Evolutionary conservation across 768 basidiomycete genomes (phyloP).

Genomic region (Boletus tomentosulus): DNA sequence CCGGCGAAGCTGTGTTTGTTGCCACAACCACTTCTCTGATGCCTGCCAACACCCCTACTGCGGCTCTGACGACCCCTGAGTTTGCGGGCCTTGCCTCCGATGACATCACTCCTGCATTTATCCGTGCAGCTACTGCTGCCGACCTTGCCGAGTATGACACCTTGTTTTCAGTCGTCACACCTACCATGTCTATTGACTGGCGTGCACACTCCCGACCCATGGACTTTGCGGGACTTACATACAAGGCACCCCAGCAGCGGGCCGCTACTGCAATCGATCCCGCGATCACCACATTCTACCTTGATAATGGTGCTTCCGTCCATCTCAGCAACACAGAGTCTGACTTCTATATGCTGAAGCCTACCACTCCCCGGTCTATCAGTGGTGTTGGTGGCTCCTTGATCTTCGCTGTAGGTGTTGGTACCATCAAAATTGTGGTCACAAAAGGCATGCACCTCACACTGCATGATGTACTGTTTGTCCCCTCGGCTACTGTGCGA

Average conservation of each 20-base stretch:
- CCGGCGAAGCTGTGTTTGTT: no score
- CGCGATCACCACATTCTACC: neutral
- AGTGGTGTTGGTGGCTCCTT: slow-evolving; percentile 14
- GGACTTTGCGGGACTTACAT: neutral
- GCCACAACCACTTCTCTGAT: no score
- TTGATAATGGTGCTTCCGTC: slow-evolving; percentile 8
- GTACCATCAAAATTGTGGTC: slow-evolving; percentile 2
- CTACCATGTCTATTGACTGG: neutral
- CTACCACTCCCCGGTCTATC: slow-evolving; percentile 7
- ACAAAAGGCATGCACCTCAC: slow-evolving; percentile 6
- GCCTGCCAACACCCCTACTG: no score
- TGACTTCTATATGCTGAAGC: slow-evolving; percentile 12
- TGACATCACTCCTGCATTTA: no score
- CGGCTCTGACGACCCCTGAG: no score
- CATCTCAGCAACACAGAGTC: slow-evolving; percentile 10
- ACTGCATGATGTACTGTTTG: slow-evolving; percentile 14
- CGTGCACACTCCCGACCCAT: neutral
- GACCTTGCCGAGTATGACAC: no score
- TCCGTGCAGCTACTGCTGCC: no score
- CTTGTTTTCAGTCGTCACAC: no score
- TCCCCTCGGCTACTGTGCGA: no score
- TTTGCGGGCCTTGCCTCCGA: no score
- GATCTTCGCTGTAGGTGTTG: slow-evolving; percentile 15
- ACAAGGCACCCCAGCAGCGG: no score
- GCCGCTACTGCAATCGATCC: neutral